These are phyloP conservation scores for Leptographium procerum DNA, from an alignment of 2,329 filamentous ascomycete genomes.

Conservation along the genomic window DNA sequence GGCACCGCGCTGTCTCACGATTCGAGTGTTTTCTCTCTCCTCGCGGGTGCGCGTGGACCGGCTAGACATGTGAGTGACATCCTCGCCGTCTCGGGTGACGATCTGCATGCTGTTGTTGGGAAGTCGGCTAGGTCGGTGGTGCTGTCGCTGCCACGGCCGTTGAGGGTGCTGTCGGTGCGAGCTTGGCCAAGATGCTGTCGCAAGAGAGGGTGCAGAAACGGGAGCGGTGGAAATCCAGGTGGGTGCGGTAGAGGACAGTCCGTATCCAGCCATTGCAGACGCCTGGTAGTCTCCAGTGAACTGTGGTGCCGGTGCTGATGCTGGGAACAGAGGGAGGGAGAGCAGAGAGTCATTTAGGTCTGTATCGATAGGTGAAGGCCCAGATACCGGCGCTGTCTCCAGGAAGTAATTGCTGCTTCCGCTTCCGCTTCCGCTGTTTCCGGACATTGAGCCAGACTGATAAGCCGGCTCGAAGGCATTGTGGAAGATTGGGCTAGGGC, in stretches of 20 bases:
- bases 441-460: background rate
- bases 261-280: background rate
- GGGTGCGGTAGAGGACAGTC: background rate
- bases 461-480: conserved; percentile 22
- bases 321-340: conserved; percentile 13
- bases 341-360: conserved; percentile 24
- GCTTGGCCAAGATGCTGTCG: background rate
- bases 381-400: conserved; percentile 4
- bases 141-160: conserved; percentile 1
- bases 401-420: conserved; percentile 1
- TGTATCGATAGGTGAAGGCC: conserved; percentile 17
- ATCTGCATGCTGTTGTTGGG: conserved; percentile 44
- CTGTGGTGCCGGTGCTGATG: conserved; percentile 7
- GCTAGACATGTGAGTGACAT: conserved; percentile 51
- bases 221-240: background rate
- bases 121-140: background rate
- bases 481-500: conserved; percentile 28
- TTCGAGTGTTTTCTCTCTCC: conserved; percentile 54
- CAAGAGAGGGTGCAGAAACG: conserved; percentile 1
- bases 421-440: background rate
- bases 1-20: conserved; percentile 58
- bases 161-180: background rate
- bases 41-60: conserved; percentile 56
- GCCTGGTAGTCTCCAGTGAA: conserved; percentile 17
- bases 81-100: conserved; percentile 50